Base-by-base conservation (phyloP, 371 early-diverging fungal genomes). In the Rhizopus sp. region DNA sequence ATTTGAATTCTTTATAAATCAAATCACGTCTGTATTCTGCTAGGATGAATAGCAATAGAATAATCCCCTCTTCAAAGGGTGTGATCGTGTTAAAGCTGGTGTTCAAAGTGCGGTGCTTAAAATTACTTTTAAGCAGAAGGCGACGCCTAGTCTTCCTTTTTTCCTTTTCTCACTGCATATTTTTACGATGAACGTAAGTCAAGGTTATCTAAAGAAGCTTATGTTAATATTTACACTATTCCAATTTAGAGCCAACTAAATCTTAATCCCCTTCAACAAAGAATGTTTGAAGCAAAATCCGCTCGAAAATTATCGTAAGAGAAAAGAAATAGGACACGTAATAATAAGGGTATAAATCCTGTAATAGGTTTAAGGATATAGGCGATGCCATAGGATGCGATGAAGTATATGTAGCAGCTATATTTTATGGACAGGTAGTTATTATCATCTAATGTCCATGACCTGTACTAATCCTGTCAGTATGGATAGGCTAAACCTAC, bases 381-480 rank as follows among this genome's bases (percentile, higher is more conserved):
- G 86, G 80, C 10, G 58, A 73, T 16, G 70, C 72, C 41, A 65
- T 88, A 33, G 77, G 73, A 2, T 78, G 75, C 40, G 80, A 85
- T 63, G 88, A 88, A 66, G 82, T 87, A 0, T 88, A 87, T 75
- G 83, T 82, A 8, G 88, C 88, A 9, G 69, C 86, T 2, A 70
- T 88, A n/a, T 88, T 88, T 60, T 88, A 87, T 63, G 88, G 88
- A 17, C 82, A 84, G 72, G 85, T 81, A 69, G 13, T 33, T 33
- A 44, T 29, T 45, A 44, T 53, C 34, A n/a, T 16, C 37, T 12
- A 34, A 32, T 16, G 41, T 17, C 15, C 38, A 17, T 3, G 13
- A 38, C 17, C n/a, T 31, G 23, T 38, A 30, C 29, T 39, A 9
- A 16, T 33, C n/a, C 40, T 45, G 15, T 10, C 38, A 42, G 4